Conservation (phyloP, 2,329 filamentous ascomycete genomes). For the Fusarium aywerte region DNA sequence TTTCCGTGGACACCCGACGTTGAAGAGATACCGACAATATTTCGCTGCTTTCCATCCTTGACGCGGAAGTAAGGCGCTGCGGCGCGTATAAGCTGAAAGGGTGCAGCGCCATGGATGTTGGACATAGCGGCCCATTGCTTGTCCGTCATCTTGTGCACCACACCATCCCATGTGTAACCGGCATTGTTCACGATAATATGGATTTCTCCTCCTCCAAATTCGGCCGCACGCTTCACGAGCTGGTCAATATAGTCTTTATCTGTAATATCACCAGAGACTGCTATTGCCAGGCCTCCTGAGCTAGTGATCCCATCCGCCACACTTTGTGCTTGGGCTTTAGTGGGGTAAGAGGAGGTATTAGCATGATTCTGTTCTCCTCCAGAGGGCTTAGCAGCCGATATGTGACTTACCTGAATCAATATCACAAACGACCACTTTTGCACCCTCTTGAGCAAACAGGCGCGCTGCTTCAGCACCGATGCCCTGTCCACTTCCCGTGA, state of each 20-base stretch:
- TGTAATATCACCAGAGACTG: not conserved
- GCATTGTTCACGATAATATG: not conserved
- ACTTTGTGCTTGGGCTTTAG: not conserved
- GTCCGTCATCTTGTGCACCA: not conserved
- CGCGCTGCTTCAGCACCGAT: not conserved
- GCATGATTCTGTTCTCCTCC: not conserved
- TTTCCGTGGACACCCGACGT: not conserved
- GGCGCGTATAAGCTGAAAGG: not conserved
- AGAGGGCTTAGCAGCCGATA: not conserved
- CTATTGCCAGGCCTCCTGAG: not conserved
- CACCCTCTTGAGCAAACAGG: not conserved
- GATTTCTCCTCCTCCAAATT: not conserved
- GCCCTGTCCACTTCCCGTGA: not conserved
- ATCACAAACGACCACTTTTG: not conserved
- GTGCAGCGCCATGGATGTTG: not conserved
- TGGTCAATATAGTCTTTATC: not conserved
- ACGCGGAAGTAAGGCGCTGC: not conserved
- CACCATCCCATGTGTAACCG: not conserved
- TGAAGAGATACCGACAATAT: not conserved
- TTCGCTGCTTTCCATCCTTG: not conserved
- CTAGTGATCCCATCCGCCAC: not conserved
- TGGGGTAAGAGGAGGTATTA: not conserved
- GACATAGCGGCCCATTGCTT: not conserved
- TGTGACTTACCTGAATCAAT: conserved; percentile 1
- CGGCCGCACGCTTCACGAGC: not conserved